Evolutionary conservation across 179 eudicot genomes (phyloP).

Genomic region (Drosera spatulata): DNA sequence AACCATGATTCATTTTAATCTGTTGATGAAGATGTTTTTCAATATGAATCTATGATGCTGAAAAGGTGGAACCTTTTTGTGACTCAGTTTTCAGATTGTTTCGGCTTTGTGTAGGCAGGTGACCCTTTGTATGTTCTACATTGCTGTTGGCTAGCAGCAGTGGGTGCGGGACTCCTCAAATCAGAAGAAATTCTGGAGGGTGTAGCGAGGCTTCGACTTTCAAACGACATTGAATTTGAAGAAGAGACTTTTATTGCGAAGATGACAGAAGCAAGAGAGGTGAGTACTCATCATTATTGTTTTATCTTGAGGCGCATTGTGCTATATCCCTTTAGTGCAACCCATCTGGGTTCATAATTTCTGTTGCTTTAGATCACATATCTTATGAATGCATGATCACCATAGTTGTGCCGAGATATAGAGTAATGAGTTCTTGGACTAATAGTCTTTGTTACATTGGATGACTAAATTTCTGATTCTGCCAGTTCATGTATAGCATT

Average conservation of each 20-base stretch:
- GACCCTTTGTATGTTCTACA: constrained; percentile 69
- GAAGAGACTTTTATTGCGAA: constrained; percentile 74
- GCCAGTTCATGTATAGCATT: too few species aligned
- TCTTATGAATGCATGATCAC: too few species aligned
- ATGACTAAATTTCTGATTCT: too few species aligned
- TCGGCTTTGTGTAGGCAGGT: constrained; percentile 28
- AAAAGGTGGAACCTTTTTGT: background rate
- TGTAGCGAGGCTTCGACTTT: constrained; percentile 68
- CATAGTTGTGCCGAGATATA: too few species aligned
- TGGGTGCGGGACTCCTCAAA: constrained; percentile 91
- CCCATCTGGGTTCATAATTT: too few species aligned
- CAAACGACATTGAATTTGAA: constrained; percentile 83
- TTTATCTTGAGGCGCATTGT: background rate
- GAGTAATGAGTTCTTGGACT: too few species aligned
- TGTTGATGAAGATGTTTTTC: too few species aligned
- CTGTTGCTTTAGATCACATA: too few species aligned
- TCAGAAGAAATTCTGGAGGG: constrained; percentile 96
- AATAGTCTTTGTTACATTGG: too few species aligned
- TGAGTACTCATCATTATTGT: constrained; percentile 13
- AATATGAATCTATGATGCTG: too few species aligned
- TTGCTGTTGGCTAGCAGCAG: constrained; percentile 94
- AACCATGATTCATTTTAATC: background rate
- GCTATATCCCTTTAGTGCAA: too few species aligned
- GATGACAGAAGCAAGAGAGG: constrained; percentile 87
- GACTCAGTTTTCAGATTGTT: background rate